Evolutionary conservation across 805 yeast species (phyloP).

Genomic region (Schizosaccharomyces octosporus): DNA sequence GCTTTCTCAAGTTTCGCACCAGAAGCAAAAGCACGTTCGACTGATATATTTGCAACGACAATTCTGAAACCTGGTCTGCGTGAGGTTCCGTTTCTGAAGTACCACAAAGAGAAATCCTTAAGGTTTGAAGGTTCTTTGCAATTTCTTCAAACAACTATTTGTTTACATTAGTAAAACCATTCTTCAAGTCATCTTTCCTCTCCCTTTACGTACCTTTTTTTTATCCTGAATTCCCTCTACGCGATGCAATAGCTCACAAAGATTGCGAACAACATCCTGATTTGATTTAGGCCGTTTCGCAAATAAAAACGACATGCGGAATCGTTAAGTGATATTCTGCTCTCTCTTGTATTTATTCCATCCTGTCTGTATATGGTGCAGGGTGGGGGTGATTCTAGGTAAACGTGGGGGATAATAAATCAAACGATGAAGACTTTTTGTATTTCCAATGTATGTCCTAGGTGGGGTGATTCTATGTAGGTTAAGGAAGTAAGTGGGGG

Average conservation of each 20-base stretch:
- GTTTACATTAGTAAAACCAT: background rate
- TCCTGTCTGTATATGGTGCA: too few relatives aligned
- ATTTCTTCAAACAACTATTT: slow-evolving; percentile 43
- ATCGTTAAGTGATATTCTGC: background rate
- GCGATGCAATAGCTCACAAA: slow-evolving; percentile 38
- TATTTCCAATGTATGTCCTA: too few relatives aligned
- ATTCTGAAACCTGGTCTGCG: slow-evolving; percentile 49
- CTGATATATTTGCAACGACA: slow-evolving; percentile 58
- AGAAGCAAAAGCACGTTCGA: slow-evolving; percentile 44
- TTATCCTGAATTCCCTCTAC: slow-evolving; percentile 16
- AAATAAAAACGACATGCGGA: slow-evolving; percentile 63
- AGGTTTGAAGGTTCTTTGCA: slow-evolving; percentile 34
- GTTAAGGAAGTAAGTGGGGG: too few relatives aligned
- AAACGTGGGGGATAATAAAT: too few relatives aligned
- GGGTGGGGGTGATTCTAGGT: background rate
- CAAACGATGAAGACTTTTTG: too few relatives aligned
- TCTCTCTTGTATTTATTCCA: too few relatives aligned
- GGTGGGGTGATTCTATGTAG: too few relatives aligned
- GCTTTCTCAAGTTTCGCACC: slow-evolving; percentile 29
- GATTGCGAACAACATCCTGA: slow-evolving; percentile 49
- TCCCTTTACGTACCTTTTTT: slow-evolving; percentile 15
- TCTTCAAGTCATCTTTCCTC: slow-evolving; percentile 3
- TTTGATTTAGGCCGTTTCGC: slow-evolving; percentile 80
- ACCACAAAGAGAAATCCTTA: slow-evolving; percentile 42
- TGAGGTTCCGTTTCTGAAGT: slow-evolving; percentile 25